phyloP scores from a whole-genome alignment of 805 yeast species.

The Barnettozyma vustinii region DNA sequence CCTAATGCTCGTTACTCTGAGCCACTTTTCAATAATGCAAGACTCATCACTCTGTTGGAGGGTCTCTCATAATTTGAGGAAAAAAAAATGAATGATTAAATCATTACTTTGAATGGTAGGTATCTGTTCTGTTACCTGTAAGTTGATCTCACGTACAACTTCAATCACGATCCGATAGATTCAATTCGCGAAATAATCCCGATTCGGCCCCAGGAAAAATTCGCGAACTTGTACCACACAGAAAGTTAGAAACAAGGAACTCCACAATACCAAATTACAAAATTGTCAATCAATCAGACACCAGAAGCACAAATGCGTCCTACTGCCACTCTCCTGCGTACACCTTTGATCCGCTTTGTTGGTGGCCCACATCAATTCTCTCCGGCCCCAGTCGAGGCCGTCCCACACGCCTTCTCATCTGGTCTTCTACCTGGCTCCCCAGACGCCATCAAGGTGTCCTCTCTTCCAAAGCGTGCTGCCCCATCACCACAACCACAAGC shows the following conservation, averaged over 20 bases:
- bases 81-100: not conserved
- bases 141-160: too few species aligned
- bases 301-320: slow-evolving; percentile 26
- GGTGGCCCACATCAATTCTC: slow-evolving; percentile 67
- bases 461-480: slow-evolving; percentile 16
- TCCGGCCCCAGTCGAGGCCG: slow-evolving; percentile 34
- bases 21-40: slow-evolving; percentile 47
- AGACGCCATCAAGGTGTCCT: slow-evolving; percentile 22
- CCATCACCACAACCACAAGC: slow-evolving; percentile 15
- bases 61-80: not conserved
- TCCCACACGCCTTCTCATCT: slow-evolving; percentile 37
- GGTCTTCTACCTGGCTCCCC: slow-evolving; percentile 37
- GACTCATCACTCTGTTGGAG: slow-evolving; percentile 29
- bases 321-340: slow-evolving; percentile 17
- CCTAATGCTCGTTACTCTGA: slow-evolving; percentile 53
- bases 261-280: not conserved
- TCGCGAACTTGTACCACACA: not conserved
- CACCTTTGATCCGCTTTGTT: slow-evolving; percentile 77
- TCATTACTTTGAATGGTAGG: not conserved
- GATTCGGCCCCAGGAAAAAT: slow-evolving; percentile 1
- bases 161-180: too few species aligned
- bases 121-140: not conserved
- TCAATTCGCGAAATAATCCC: not conserved
- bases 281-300: not conserved
- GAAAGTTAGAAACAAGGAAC: not conserved